phyloP scores from a whole-genome alignment of 1,284 basidiomycete species.

The Pseudozyma thailandica region DNA sequence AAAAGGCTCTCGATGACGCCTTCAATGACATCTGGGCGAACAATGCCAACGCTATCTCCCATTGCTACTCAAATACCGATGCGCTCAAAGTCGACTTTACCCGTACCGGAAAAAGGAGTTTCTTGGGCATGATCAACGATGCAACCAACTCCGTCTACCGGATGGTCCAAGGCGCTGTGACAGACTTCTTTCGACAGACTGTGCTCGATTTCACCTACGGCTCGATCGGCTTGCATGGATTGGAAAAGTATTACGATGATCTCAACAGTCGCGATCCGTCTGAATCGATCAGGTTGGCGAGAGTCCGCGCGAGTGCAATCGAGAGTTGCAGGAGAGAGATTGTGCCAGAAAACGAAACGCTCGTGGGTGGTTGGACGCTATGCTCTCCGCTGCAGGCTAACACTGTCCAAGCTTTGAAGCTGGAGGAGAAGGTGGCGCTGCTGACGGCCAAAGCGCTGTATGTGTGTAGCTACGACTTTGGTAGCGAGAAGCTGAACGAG shows the following conservation, averaged over 20 bases:
- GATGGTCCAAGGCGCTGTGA: conserved; percentile 72
- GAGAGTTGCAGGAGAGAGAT: conserved; percentile 45
- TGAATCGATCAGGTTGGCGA: conserved; percentile 84
- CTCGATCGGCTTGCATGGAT: conserved; percentile 32
- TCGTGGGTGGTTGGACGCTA: conserved; percentile 89
- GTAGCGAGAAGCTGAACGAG: conserved; percentile 67
- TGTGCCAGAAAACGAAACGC: conserved; percentile 77
- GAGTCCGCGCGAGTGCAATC: conserved; percentile 73
- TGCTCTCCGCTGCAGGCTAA: conserved; percentile 84
- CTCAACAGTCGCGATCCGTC: conserved; percentile 89
- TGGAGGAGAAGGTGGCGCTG: conserved; percentile 89
- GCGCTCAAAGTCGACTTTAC: conserved; percentile 98
- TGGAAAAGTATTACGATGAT: conserved; percentile 57
- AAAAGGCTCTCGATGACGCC: conserved; percentile 70
- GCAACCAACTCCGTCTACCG: conserved; percentile 60
- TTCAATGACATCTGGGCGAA: conserved; percentile 88
- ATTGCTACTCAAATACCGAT: conserved; percentile 72
- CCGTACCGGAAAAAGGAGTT: conserved; percentile 86
- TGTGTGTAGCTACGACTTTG: conserved; percentile 78
- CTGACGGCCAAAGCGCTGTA: conserved; percentile 77
- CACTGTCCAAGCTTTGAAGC: conserved; percentile 72
- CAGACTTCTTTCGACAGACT: conserved; percentile 91
- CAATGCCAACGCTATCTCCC: conserved; percentile 72
- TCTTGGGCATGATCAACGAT: conserved; percentile 77
- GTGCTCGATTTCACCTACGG: conserved; percentile 62